Evolutionary conservation across 345 rosid genomes (phyloP).

Genomic region (Aegle marmelos): DNA sequence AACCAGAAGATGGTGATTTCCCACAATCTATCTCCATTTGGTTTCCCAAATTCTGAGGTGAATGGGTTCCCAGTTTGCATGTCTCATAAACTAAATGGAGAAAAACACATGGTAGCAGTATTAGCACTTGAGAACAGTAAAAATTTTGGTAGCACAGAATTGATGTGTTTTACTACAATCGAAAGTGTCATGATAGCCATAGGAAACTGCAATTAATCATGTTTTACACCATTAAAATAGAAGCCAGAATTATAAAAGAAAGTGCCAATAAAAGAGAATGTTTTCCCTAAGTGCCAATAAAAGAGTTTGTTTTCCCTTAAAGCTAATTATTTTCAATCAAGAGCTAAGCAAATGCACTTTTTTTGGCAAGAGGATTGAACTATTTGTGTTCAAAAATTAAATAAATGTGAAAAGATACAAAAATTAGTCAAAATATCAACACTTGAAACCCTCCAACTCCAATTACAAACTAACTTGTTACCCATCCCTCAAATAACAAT

Average conservation of each 20-base stretch:
- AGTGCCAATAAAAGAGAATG: not conserved
- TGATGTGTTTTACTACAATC: not conserved
- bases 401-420: not conserved
- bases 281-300: not conserved
- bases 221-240: not conserved
- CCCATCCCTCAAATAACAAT: not conserved
- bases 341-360: not conserved
- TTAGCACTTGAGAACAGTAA: not conserved
- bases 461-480: not conserved
- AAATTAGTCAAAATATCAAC: not conserved
- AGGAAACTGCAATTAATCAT: not conserved
- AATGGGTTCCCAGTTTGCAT: conserved; percentile 91
- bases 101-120: not conserved
- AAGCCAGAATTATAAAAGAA: not conserved
- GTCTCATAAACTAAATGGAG: conserved; percentile 73
- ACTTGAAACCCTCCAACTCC: not conserved
- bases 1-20: conserved; percentile 67
- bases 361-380: not conserved
- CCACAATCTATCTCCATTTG: conserved; percentile 82
- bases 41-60: conserved; percentile 76
- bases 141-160: not conserved
- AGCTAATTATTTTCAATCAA: not conserved
- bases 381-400: not conserved
- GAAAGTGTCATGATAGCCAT: not conserved
- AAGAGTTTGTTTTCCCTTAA: not conserved